Evolutionary conservation across 257 asterid species (phyloP).

Genomic region (Nicotiana undulata): DNA sequence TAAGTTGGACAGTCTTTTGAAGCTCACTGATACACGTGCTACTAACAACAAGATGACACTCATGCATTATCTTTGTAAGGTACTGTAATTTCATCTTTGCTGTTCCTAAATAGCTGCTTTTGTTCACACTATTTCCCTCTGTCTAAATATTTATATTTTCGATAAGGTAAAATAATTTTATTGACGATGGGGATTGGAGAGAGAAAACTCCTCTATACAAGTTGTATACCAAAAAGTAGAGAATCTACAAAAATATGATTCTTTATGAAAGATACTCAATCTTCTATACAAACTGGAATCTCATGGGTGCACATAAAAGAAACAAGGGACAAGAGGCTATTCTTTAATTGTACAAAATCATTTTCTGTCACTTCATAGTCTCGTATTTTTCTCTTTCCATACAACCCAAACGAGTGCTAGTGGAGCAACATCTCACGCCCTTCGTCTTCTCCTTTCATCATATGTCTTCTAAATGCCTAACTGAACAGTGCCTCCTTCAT

Average conservation of each 20-base stretch:
- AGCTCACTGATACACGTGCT: slow-evolving; percentile 94
- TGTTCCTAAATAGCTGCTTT: neutral
- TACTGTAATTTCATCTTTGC: neutral
- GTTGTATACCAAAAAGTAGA: neutral
- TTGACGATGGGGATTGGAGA: neutral
- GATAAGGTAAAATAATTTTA: neutral
- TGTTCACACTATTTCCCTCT: neutral
- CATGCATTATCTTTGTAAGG: slow-evolving; percentile 99
- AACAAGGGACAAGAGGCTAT: neutral
- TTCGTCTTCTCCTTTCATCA: neutral
- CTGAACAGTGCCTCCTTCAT: neutral
- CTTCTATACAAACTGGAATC: neutral
- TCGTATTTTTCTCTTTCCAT: neutral
- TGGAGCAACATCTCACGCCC: neutral
- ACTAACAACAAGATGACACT: slow-evolving; percentile 89
- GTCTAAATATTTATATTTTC: neutral
- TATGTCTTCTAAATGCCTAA: neutral
- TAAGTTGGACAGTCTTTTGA: slow-evolving; percentile 95
- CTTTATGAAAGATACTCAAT: neutral
- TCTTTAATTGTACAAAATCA: neutral
- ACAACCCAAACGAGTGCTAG: neutral
- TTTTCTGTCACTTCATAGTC: neutral
- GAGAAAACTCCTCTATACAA: neutral
- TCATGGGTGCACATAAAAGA: neutral
- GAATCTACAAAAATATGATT: neutral